Evolutionary conservation across 805 yeast genomes (phyloP).

Genomic region (Kazachstania africana): DNA sequence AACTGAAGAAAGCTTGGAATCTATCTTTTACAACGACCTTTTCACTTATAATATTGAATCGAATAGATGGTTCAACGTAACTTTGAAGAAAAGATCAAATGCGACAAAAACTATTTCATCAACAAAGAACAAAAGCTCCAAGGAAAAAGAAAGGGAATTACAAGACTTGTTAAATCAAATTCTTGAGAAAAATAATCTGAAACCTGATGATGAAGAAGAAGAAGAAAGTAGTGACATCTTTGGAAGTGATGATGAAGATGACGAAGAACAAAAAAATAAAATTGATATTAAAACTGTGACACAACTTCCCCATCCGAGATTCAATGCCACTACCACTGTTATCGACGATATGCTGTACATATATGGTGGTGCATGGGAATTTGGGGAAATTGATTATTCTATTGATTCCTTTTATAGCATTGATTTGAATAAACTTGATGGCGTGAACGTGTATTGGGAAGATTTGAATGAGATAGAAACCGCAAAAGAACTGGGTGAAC

Average conservation of each 20-base stretch:
- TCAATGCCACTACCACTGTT: slow-evolving; percentile 77
- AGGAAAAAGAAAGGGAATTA: slow-evolving; percentile 61
- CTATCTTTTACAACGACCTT: slow-evolving; percentile 70
- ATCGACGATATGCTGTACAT: slow-evolving; percentile 74
- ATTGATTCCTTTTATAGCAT: slow-evolving; percentile 79
- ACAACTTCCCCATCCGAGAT: slow-evolving; percentile 76
- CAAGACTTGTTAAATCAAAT: slow-evolving; percentile 71
- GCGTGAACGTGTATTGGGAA: slow-evolving; percentile 85
- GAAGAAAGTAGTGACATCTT: slow-evolving; percentile 24
- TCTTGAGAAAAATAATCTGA: slow-evolving; percentile 59
- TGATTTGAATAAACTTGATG: slow-evolving; percentile 79
- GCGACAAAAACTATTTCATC: slow-evolving; percentile 26
- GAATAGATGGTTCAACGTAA: slow-evolving; percentile 76
- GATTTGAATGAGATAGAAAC: slow-evolving; percentile 46
- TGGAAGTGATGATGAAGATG: slow-evolving; percentile 30
- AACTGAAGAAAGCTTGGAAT: slow-evolving; percentile 83
- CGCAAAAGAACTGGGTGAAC: slow-evolving; percentile 39
- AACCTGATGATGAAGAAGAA: slow-evolving; percentile 39
- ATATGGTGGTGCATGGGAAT: slow-evolving; percentile 85
- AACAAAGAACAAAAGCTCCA: slow-evolving; percentile 32
- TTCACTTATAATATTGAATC: slow-evolving; percentile 74
- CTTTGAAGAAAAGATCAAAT: slow-evolving; percentile 7
- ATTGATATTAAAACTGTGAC: slow-evolving; percentile 35
- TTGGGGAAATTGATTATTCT: slow-evolving; percentile 73
- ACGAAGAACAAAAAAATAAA: slow-evolving; percentile 21